phyloP scores from a whole-genome alignment of 2,329 filamentous ascomycete genomes.

The Fonsecaea nubica region DNA sequence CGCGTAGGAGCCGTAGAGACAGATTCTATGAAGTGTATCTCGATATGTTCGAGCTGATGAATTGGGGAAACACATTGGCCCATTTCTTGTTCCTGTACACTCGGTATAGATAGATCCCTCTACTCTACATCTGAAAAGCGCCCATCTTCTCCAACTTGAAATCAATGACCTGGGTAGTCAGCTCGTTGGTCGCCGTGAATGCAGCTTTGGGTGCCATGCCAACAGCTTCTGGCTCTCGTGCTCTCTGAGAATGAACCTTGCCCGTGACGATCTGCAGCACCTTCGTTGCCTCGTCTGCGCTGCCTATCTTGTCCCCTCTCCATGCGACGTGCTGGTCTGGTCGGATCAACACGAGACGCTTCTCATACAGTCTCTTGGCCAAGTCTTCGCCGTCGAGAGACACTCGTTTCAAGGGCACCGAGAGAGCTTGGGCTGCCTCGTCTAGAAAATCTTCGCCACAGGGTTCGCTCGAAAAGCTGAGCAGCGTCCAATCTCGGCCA shows the following conservation, averaged over 20 bases:
- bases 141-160: slow-evolving; percentile 25
- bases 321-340: slow-evolving; percentile 32
- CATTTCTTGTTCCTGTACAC: neutral
- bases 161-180: slow-evolving; percentile 15
- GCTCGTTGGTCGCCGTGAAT: slow-evolving; percentile 21
- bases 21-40: neutral
- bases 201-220: neutral
- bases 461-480: slow-evolving; percentile 12
- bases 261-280: slow-evolving; percentile 11
- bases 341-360: slow-evolving; percentile 27
- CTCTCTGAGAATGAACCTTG: neutral
- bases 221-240: neutral
- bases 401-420: slow-evolving; percentile 19
- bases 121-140: slow-evolving; percentile 15
- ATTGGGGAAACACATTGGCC: neutral
- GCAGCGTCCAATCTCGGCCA: slow-evolving; percentile 25
- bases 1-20: neutral
- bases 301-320: slow-evolving; percentile 19
- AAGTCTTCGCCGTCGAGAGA: slow-evolving; percentile 13
- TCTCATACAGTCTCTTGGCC: slow-evolving; percentile 26
- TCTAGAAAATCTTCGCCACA: slow-evolving; percentile 8
- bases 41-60: slow-evolving; percentile 2
- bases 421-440: slow-evolving; percentile 1
- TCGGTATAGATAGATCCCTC: neutral
- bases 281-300: slow-evolving; percentile 4